Base-by-base conservation (phyloP, 139 green algal species). In the Microglena sp. region DNA sequence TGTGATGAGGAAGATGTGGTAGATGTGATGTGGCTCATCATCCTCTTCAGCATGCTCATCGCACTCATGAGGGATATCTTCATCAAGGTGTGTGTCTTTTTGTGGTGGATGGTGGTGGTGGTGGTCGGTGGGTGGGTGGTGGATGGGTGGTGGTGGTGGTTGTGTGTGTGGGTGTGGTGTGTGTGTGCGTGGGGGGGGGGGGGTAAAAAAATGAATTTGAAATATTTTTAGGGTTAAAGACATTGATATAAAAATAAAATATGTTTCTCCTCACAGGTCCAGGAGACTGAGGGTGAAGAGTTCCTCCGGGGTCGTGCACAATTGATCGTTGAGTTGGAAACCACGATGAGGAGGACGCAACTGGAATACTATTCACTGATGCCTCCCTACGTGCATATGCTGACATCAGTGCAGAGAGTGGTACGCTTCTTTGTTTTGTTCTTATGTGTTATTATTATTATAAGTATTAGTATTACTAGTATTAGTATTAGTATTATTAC, bases 321-420 rank as follows among this genome's bases (percentile, higher is more conserved):
- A 21, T 55, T 81, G 8, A 76, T 81, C 35, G 69, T 81, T 21
- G 74, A 81, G 61, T 68, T 80, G 43, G 74, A 81, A 69, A 77
- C 69, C 35, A 55, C 76, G 27, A 81, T 81, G 74, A 62, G 45
- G 2, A 54, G 31, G 44, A 53, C 54, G 28, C 69, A 77, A 61
- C 45, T 74, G n/a, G 57, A 74, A 55, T 30, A 64, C 7, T 73
- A 75, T 43, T 60, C 67, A 34, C 67, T 75, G 32, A 70, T 75
- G 69, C 74, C 74, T 6, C 74, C 74, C 8, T 81, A 77, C 61
- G 46, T 81, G 65, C 74, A 81, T 65, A 56, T 77, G 68, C 74
- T 81, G 30, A 79, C 44, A 35, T 57, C 63, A 29, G 66, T 73
- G 66, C 66, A 67, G n/a, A 18, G 58, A 5, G 58, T 22, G 5